Evolutionary conservation across 345 rosid species (phyloP), one percentile per base, ranked within the genome.

Genomic region (Balakata baccata): DNA sequence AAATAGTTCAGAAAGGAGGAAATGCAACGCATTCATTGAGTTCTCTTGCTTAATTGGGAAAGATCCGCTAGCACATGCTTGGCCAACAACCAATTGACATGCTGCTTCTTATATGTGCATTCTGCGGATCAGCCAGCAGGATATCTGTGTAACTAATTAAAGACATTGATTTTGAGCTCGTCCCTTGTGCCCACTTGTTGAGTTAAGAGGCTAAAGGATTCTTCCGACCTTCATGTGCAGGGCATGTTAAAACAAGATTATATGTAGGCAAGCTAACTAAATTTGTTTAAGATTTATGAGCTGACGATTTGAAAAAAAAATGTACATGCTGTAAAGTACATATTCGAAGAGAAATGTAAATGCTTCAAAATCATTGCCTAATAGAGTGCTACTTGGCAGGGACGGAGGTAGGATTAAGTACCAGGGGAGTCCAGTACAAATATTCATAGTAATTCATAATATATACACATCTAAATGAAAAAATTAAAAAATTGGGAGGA

Each of bases 361-460:
- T 22, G 22, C 17, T 45, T 54, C 38, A 54, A 45, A 29, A 11
- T 47, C 13, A 47, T n/a, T 11, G 14, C 13, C 51, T 54, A 52
- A 58, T 7, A 68, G 20, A 34, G 51, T 72, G 68, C 50, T 71
- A 39, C 75, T 61, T 34, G 47, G 56, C 34, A 29, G 34, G 34
- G 1, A 29, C 1, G 2, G 34, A 29, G 34, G 34, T 29, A 29
- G 34, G 34, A 29, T 29, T 29, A 29, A 29, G 34, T 29, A 29
- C 2, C 2, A 29, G 34, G 34, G 34, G 2, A 2, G 34, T 1
- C 34, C 34, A 29, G 34, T 29, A 29, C 34, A 29, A n/a, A n/a
- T n/a, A n/a, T n/a, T n/a, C n/a, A n/a, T n/a, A n/a, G n/a, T n/a
- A n/a, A n/a, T n/a, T n/a, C n/a, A n/a, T n/a, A n/a, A n/a, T n/a